Conservation (phyloP, 2,329 filamentous ascomycete species). For the Neospermospora avenae region DNA sequence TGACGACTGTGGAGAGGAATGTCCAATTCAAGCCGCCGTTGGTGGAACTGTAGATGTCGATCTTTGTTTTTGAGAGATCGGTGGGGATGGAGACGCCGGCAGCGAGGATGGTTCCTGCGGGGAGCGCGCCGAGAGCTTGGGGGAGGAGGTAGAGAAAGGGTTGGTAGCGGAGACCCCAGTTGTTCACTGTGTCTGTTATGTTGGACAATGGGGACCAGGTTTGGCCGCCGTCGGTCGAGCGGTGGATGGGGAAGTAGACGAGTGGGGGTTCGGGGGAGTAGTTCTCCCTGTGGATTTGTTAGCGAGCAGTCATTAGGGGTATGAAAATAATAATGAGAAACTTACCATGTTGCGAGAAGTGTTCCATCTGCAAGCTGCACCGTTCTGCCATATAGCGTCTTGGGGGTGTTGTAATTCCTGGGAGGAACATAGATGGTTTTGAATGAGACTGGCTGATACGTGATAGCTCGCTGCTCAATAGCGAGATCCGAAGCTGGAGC, state of each 20-base stretch:
- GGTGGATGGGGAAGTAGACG: conserved; percentile 46
- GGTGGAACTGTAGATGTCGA: conserved; percentile 62
- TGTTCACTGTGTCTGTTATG: conserved; percentile 58
- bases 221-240: conserved; percentile 47
- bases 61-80: conserved; percentile 57
- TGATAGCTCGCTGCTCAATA: no score
- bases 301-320: no score
- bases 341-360: conserved; percentile 49
- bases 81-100: conserved; percentile 39
- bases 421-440: no score
- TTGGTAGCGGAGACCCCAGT: conserved; percentile 59
- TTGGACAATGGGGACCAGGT: conserved; percentile 59
- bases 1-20: conserved; percentile 61
- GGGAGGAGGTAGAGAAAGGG: conserved; percentile 63
- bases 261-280: conserved; percentile 49
- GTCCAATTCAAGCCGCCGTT: conserved; percentile 58
- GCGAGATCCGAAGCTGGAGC: no score
- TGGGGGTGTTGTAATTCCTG: no score
- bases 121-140: conserved; percentile 51
- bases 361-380: conserved; percentile 31
- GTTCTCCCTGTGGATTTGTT: conserved; percentile 24
- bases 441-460: no score
- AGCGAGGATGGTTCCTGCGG: conserved; percentile 57
- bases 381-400: conserved; percentile 25
- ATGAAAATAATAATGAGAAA: no score